Evolutionary conservation across 2,329 filamentous ascomycete genomes (phyloP), one percentile per base, ranked within the genome.

Genomic region (Dryadomyces quercivorus): DNA sequence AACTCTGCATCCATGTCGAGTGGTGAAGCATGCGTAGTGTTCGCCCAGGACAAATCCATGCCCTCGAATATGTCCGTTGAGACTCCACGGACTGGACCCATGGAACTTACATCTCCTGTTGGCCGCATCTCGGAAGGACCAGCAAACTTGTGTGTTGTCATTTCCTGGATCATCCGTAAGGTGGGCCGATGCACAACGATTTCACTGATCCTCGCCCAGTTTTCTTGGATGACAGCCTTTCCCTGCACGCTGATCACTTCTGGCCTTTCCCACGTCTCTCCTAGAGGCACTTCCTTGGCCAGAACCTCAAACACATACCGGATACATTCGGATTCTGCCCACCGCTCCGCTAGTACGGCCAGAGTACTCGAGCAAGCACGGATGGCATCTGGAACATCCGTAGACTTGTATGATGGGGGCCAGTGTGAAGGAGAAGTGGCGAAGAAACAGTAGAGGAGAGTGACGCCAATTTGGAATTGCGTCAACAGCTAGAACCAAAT

Each of bases 371-470:
- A 65, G 52, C 68, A 70, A 8, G 67, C 66, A 20, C 67, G 56
- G 12, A 69, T 56, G 2, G 67, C 68, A 47, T 69, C 66, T 1
- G 64, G 60, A 0, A 68, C 66, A 13, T 66, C 64, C 0, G 61
- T 58, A 0, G 61, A 60, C 44, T 62, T 57, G 40, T 64, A 69
- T 15, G 61, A 65, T 1, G 62, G 60, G 0, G 64, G 64, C 50
- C 66, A 56, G 6, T 59, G 58, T 26, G 62, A 56, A 1, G 63
- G 63, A 3, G 67, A 66, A 8, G 66, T 67, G 16, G 65, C 64
- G 57, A 62, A 69, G 57, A 67, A 67, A 56, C 66, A 68, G 56
- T 69, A 68, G 4, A 70, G 53, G 2, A 70, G 61, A 0, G 66
- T 65, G 1, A 68, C 62, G 9, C 67, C 67, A 4, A 63, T 67